Conservation (phyloP, 169 alveolate genomes). For the Eimeria acervulina region DNA sequence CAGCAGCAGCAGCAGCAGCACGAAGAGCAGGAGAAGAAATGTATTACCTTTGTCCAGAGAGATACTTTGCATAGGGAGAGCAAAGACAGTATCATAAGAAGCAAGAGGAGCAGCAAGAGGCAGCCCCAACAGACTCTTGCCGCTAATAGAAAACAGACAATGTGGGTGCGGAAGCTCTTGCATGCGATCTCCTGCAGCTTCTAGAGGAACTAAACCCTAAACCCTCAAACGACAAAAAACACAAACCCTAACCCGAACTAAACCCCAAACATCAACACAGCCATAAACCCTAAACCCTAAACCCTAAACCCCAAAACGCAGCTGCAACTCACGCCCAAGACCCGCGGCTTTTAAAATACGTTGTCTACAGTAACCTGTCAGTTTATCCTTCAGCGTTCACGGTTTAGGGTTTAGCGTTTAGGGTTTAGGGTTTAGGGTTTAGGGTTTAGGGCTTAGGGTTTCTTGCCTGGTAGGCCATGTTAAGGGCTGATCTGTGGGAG, state of each 20-base stretch:
- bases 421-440: slow-evolving; percentile 6
- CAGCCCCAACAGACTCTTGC: slow-evolving; percentile 96
- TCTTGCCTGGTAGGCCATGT: slow-evolving; percentile 97
- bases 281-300: neutral
- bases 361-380: neutral
- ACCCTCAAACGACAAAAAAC: too few relatives aligned
- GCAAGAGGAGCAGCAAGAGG: slow-evolving; percentile 97
- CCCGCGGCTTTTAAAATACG: too few relatives aligned
- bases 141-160: slow-evolving; percentile 89
- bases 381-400: neutral
- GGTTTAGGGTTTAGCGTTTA: neutral
- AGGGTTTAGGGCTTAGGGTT: slow-evolving; percentile 67
- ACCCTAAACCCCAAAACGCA: neutral
- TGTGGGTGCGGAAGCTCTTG: slow-evolving; percentile 75
- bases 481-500: slow-evolving; percentile 91
- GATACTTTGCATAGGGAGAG: slow-evolving; percentile 98
- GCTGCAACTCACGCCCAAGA: too few relatives aligned
- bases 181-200: slow-evolving; percentile 1
- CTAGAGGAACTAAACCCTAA: slow-evolving; percentile 66
- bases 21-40: too few relatives aligned
- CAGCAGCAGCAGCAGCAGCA: too few relatives aligned
- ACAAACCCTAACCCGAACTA: too few relatives aligned
- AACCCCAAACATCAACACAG: too few relatives aligned
- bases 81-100: slow-evolving; percentile 94
- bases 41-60: slow-evolving; percentile 97